phyloP scores from a whole-genome alignment of 192 early-diverging fungal genomes.

The Podila verticillata region DNA sequence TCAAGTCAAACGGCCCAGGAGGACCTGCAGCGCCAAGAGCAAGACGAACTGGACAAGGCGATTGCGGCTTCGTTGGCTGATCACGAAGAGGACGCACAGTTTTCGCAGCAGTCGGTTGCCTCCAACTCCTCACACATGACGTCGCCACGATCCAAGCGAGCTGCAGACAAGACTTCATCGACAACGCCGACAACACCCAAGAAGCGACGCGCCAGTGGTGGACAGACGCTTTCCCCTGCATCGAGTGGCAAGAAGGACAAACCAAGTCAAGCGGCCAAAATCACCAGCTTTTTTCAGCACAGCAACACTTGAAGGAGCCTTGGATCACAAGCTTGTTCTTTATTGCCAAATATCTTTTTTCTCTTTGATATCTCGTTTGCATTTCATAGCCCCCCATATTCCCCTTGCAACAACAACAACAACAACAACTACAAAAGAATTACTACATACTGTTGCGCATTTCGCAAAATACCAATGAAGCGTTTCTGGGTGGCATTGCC shows the following conservation, averaged over 20 bases:
- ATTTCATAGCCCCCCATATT: too few relatives aligned
- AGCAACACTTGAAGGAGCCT: not conserved
- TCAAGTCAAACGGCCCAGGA: not conserved
- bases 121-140: not conserved
- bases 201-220: slow-evolving; percentile 5
- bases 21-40: slow-evolving; percentile 7
- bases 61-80: slow-evolving; percentile 33
- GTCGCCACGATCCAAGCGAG: not conserved
- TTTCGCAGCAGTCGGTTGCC: not conserved
- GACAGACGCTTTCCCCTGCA: not conserved
- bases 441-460: too few relatives aligned
- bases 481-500: too few relatives aligned
- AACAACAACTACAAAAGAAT: too few relatives aligned
- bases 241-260: slow-evolving; percentile 12
- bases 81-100: not conserved
- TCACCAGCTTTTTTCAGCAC: slow-evolving; percentile 42
- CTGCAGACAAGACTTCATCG: not conserved
- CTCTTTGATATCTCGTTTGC: not conserved
- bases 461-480: too few relatives aligned
- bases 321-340: not conserved
- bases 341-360: not conserved
- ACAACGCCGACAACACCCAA: slow-evolving; percentile 8
- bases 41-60: slow-evolving; percentile 32
- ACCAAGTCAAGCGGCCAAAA: slow-evolving; percentile 24
- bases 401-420: too few relatives aligned